Evolutionary conservation across 345 rosid species (phyloP).

Genomic region (Rhodamnia rubescens): DNA sequence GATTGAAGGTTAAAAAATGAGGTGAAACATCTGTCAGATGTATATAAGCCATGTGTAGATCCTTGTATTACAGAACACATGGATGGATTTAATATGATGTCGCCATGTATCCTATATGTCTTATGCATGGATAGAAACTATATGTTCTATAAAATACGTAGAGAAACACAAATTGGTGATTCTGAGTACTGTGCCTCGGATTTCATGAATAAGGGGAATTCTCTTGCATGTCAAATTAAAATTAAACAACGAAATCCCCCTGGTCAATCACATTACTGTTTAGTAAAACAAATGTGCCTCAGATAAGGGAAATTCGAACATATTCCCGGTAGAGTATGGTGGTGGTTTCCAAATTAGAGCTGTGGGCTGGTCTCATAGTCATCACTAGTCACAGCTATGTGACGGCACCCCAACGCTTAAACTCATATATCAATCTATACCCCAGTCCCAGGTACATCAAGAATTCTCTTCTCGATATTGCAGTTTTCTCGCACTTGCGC

Average conservation of each 20-base stretch:
- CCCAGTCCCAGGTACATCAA: neutral
- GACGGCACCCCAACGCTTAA: neutral
- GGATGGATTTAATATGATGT: too few species aligned
- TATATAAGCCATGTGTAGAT: neutral
- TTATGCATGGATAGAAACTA: neutral
- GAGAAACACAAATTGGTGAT: neutral
- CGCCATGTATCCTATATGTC: neutral
- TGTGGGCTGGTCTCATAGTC: neutral
- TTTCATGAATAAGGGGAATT: neutral
- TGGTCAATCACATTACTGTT: neutral
- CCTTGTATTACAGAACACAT: too few species aligned
- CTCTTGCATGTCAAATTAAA: neutral
- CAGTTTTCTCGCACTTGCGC: neutral
- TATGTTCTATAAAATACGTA: neutral
- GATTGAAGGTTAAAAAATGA: neutral
- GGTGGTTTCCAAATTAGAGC: neutral
- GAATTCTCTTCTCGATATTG: neutral
- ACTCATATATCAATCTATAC: neutral
- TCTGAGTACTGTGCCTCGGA: neutral
- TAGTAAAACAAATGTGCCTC: neutral
- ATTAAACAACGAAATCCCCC: neutral
- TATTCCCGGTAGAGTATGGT: neutral
- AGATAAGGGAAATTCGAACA: neutral
- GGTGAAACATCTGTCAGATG: neutral
- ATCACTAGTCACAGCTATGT: neutral